Conservation (phyloP, 768 basidiomycete species). For the Leccinellum rugosiceps region DNA sequence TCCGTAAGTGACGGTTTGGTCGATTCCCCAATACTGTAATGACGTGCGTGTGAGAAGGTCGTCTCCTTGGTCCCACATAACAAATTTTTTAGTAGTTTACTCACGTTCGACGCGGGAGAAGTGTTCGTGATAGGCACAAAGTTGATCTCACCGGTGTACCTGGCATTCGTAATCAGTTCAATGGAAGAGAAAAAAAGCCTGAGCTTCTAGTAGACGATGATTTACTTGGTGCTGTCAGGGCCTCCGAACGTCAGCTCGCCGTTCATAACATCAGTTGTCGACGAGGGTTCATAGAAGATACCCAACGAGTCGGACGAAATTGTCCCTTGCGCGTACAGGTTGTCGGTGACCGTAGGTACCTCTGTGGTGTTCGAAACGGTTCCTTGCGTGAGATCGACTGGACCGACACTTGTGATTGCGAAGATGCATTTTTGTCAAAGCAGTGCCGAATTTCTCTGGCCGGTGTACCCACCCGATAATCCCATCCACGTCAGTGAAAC, state of each 20-base stretch:
- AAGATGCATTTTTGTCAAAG: not conserved
- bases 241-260: constrained; percentile 60
- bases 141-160: constrained; percentile 34
- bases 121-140: constrained; percentile 43
- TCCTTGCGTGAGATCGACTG: constrained; percentile 44
- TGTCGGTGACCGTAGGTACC: constrained; percentile 59
- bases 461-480: constrained; percentile 42
- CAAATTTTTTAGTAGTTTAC: constrained; percentile 2
- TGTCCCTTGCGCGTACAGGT: constrained; percentile 44
- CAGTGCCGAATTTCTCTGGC: not conserved
- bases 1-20: constrained; percentile 38
- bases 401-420: constrained; percentile 42
- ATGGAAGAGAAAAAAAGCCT: not conserved
- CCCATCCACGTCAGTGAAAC: constrained; percentile 49
- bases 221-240: constrained; percentile 43
- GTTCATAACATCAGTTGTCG: constrained; percentile 48
- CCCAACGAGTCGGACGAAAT: constrained; percentile 47
- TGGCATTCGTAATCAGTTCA: constrained; percentile 5
- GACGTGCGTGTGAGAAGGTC: not conserved
- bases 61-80: too few relatives aligned
- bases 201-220: not conserved
- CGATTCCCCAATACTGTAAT: constrained; percentile 46
- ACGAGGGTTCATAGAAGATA: constrained; percentile 52
- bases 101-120: constrained; percentile 39
- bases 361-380: constrained; percentile 39